Evolutionary conservation across 2,329 filamentous ascomycete genomes (phyloP), one percentile per base, ranked within the genome.

Genomic region (Leptosphaerulina australis): DNA sequence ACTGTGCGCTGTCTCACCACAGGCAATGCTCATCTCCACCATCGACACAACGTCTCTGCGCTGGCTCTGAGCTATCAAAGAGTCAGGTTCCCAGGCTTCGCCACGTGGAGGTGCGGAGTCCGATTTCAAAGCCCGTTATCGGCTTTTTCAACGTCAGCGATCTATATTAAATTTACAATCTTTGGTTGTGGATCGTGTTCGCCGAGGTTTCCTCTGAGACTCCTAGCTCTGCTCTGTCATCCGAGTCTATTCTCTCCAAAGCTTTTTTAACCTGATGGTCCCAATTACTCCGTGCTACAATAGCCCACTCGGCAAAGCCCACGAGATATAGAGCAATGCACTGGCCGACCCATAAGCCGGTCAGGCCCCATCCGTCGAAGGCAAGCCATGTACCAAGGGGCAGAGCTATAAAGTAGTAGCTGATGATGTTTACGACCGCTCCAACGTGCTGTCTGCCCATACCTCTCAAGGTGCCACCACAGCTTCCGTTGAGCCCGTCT

Each of bases 391-490:
- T 89, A 0, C 91, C 90, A n/a, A 86, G 76, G 0, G 91, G 91
- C 46, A 95, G 70, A 0, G 90, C 90, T 50, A 88, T 89, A 58
- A 85, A 85, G 69, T 96, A 96, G 71, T 96, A 96, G 67, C 87
- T 90, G 14, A 92, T 72, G 12, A 92, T 78, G 68, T 96, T 96
- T 44, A 95, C 90, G 1, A 85, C 76, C 1, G 90, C 91, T 11
- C 91, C 91, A 39, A 95, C 81, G 79, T 92, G 91, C 71, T 96
- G 91, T 45, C 88, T 77, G 2, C 91, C 91, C 89, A 93, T 94
- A 0, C 91, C 91, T 57, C 91, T 76, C 11, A 96, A 74, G 15
- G 85, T 84, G 1, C 91, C 91, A 1, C 91, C 91, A 66, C 91
- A 96, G 52, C 85, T 88, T 1, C 91, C 90, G 63, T 94, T 94